phyloP scores from a whole-genome alignment of 345 rosid species.

The Microthlaspi erraticum region DNA sequence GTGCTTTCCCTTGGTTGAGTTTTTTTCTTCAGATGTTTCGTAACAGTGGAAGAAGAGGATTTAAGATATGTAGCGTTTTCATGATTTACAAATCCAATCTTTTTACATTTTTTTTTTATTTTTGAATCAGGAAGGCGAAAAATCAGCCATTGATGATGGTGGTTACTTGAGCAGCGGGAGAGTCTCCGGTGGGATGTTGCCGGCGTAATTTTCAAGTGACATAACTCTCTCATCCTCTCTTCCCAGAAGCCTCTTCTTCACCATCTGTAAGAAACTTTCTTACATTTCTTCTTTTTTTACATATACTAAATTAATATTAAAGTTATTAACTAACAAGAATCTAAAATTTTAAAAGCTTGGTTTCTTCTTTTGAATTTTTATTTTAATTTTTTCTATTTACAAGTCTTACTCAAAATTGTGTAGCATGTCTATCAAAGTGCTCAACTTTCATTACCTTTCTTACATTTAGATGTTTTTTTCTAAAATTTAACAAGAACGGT shows the following conservation, averaged over 20 bases:
- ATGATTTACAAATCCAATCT: background rate
- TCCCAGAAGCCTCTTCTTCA: background rate
- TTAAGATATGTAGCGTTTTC: slow-evolving; percentile 17
- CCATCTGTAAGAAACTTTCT: slow-evolving; percentile 35
- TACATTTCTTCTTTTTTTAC: background rate
- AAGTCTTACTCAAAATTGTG: slow-evolving; percentile 4
- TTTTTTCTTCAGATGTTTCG: background rate
- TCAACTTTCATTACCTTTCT: background rate
- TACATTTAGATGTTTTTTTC: too few relatives aligned
- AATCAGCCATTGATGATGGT: slow-evolving; percentile 1
- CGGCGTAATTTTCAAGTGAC: slow-evolving; percentile 5
- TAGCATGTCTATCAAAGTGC: background rate
- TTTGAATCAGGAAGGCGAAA: background rate
- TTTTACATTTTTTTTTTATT: background rate
- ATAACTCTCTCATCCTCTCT: too few relatives aligned
- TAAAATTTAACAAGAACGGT: too few relatives aligned
- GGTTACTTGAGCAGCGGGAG: slow-evolving; percentile 13
- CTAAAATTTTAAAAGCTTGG: too few relatives aligned
- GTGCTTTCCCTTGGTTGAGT: too few relatives aligned
- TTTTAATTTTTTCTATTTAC: too few relatives aligned
- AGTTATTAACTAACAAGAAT: too few relatives aligned
- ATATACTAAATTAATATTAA: background rate
- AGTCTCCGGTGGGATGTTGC: slow-evolving; percentile 3
- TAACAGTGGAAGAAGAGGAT: background rate
- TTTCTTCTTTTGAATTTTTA: too few relatives aligned